Base-by-base conservation (phyloP, 768 basidiomycete genomes). In the Hysterangium stoloniferum region DNA sequence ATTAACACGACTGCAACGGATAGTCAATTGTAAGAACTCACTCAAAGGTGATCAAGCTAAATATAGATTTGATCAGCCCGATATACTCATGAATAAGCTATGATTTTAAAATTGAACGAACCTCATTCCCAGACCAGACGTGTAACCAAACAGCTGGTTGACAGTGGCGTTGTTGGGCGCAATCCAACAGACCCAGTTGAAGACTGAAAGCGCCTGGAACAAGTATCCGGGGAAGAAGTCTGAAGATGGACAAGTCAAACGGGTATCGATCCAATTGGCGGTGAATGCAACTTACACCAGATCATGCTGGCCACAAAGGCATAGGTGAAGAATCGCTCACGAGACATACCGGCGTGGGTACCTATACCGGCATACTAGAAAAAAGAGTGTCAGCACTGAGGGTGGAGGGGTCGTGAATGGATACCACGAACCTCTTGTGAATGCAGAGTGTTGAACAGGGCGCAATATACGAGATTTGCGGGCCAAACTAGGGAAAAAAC, bases 401-500 rank as follows among this genome's bases (percentile, higher is more conserved):
- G n/a, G n/a, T n/a, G n/a, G n/a, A n/a, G n/a, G n/a, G n/a, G n/a
- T n/a, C n/a, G n/a, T n/a, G n/a, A n/a, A n/a, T n/a, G n/a, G n/a
- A n/a, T n/a, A 25, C n/a, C n/a, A 49, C 34, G 6, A 19, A 44
- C 52, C 48, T 74, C 66, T 48, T 80, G 76, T 0, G 80, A 79
- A 64, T 91, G 88, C 0, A 88, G 70, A 1, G 86, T 89, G 68
- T 91, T 92, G 67, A 88, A 84, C 31, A 92, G 73, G 13, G 85
- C 82, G 56, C 86, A 87, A 12, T 75, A 79, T 34, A 88, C 84
- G 19, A 90, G 74, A 52, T 84, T 82, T 19, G 71, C 66, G 0
- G 87, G 87, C 87, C 87, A 90, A 62, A 89, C 82, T 80, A 53
- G 52, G 24, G 52, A 49, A 48, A 25, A 20, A 24, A 20, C 17